phyloP scores from a whole-genome alignment of 306 rosid genomes.

The Acacia crassicarpa region DNA sequence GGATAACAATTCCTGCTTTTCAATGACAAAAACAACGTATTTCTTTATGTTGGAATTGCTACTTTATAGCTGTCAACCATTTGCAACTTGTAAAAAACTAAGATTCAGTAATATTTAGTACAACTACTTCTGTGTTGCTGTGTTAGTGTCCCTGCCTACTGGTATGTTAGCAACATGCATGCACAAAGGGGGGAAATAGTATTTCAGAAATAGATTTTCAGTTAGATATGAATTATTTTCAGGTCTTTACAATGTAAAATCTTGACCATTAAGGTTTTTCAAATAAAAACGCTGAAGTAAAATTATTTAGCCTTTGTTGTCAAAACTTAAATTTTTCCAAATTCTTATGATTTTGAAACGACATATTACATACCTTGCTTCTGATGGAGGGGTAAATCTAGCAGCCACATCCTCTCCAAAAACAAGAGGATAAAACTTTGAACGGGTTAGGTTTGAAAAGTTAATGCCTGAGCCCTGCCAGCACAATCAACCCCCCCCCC shows the following conservation, averaged over 20 bases:
- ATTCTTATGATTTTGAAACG: conserved; percentile 5
- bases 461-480: conserved; percentile 76
- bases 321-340: too few relatives aligned
- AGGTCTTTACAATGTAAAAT: not conserved
- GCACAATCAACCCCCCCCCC: conserved; percentile 17
- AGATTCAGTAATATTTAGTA: not conserved
- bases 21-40: not conserved
- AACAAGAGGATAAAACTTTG: conserved; percentile 66
- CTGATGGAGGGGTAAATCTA: conserved; percentile 65
- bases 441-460: conserved; percentile 65
- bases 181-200: not conserved
- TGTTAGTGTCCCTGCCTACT: not conserved
- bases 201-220: conserved; percentile 1
- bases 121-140: not conserved
- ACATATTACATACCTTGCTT: conserved; percentile 69
- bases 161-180: not conserved
- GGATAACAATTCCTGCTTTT: conserved; percentile 83
- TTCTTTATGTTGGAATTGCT: not conserved
- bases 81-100: not conserved
- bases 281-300: too few relatives aligned
- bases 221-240: not conserved
- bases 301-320: too few relatives aligned
- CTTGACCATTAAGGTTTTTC: not conserved
- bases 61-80: not conserved
- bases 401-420: conserved; percentile 68